Conservation (phyloP, 2,329 filamentous ascomycete genomes). For the Claviceps sp. region DNA sequence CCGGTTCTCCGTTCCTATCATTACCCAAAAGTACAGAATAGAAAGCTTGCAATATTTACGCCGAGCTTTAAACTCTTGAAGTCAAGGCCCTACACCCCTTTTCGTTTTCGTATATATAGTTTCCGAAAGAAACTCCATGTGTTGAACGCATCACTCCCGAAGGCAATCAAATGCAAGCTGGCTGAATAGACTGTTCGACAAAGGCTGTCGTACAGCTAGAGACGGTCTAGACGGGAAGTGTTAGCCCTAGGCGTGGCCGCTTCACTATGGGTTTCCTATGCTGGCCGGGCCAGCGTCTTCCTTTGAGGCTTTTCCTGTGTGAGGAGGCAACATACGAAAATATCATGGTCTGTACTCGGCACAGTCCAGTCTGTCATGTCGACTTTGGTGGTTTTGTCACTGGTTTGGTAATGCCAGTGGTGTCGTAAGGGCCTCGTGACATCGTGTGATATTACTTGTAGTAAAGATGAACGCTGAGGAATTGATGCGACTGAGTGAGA, state of each 20-base stretch:
- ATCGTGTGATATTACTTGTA: constrained; percentile 10
- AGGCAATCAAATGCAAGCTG: neutral
- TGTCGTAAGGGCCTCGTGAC: constrained; percentile 25
- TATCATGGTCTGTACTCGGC: neutral
- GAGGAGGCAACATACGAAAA: neutral
- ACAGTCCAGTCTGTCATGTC: neutral
- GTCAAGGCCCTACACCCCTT: too few relatives aligned
- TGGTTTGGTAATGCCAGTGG: constrained; percentile 24
- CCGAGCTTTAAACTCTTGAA: too few relatives aligned
- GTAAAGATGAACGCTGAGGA: neutral
- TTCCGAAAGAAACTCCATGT: neutral
- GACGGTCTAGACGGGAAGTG: neutral
- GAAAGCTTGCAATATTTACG: too few relatives aligned
- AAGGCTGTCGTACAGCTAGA: neutral
- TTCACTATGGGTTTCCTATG: neutral
- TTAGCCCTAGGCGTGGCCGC: neutral
- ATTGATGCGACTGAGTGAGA: neutral
- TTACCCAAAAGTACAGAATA: too few relatives aligned
- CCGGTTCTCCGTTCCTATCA: too few relatives aligned
- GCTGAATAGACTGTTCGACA: constrained; percentile 7
- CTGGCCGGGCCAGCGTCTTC: neutral
- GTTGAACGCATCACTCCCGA: neutral
- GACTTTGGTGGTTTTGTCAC: constrained; percentile 22
- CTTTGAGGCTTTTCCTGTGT: neutral
- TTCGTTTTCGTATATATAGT: too few relatives aligned